phyloP scores from a whole-genome alignment of 2,329 filamentous ascomycete species.

The Fusarium poae region DNA sequence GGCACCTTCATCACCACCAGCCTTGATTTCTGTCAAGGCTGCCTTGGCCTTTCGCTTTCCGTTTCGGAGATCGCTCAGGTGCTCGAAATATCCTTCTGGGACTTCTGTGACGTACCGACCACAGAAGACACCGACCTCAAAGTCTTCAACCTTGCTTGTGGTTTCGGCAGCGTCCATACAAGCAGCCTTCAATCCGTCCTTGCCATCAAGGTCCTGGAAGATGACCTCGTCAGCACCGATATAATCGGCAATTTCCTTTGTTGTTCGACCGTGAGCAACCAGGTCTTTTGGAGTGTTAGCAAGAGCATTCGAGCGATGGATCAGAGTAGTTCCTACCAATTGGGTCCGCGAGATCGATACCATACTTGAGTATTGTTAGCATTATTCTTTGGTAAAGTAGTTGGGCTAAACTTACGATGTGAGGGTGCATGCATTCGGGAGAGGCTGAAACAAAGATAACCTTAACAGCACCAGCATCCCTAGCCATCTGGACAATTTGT shows the following conservation, averaged over 20 bases:
- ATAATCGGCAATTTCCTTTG: constrained; percentile 56
- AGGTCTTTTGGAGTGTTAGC: constrained; percentile 51
- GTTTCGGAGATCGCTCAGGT: constrained; percentile 78
- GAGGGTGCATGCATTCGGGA: constrained; percentile 85
- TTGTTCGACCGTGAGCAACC: constrained; percentile 57
- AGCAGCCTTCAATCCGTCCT: constrained; percentile 75
- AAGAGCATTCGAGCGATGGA: not conserved
- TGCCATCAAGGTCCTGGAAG: constrained; percentile 69
- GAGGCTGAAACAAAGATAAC: constrained; percentile 87
- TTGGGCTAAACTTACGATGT: constrained; percentile 74
- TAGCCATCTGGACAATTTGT: constrained; percentile 80
- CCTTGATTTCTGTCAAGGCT: constrained; percentile 18
- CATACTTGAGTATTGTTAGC: constrained; percentile 52
- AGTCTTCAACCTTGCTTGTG: constrained; percentile 68
- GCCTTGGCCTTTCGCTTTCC: constrained; percentile 61
- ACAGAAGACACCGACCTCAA: constrained; percentile 93
- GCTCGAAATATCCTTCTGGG: constrained; percentile 83
- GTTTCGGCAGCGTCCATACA: constrained; percentile 79
- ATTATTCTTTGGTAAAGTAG: not conserved
- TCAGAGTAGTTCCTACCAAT: constrained; percentile 43
- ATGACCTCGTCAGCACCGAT: constrained; percentile 68
- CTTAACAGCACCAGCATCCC: constrained; percentile 83
- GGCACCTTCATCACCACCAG: constrained; percentile 24
- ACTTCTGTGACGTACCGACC: constrained; percentile 88
- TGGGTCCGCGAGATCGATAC: constrained; percentile 62